These are phyloP conservation scores for Diaporthe capsici DNA, from an alignment of 2,329 filamentous ascomycete genomes.

Conservation along the genomic window DNA sequence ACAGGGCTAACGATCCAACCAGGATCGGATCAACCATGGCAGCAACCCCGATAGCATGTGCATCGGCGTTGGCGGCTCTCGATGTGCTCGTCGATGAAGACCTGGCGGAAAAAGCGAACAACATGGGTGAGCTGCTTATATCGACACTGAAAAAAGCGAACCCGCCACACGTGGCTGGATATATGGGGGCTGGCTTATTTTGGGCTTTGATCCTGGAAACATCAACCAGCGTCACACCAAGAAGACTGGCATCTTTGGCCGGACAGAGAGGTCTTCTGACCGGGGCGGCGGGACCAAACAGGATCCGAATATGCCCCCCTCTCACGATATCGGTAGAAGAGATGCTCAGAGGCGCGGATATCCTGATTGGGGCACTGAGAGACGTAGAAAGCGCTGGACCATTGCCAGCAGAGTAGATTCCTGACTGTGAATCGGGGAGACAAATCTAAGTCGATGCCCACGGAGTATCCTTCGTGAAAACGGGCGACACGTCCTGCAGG, in stretches of 20 bases:
- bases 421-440: neutral
- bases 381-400: neutral
- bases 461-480: neutral
- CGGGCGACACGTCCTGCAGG: slow-evolving; percentile 29
- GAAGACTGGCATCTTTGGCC: slow-evolving; percentile 2
- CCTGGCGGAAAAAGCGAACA: neutral
- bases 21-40: slow-evolving; percentile 27
- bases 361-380: slow-evolving; percentile 9
- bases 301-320: slow-evolving; percentile 24
- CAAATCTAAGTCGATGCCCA: slow-evolving; percentile 3
- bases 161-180: slow-evolving; percentile 5
- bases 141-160: slow-evolving; percentile 3
- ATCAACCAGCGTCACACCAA: slow-evolving; percentile 7
- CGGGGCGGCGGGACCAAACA: slow-evolving; percentile 4
- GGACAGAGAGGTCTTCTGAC: slow-evolving; percentile 25
- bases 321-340: slow-evolving; percentile 12
- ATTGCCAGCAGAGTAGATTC: slow-evolving; percentile 1
- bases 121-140: slow-evolving; percentile 14
- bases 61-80: slow-evolving; percentile 22
- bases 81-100: slow-evolving; percentile 23
- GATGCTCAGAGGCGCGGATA: neutral
- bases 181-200: slow-evolving; percentile 22
- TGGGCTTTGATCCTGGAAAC: slow-evolving; percentile 17
- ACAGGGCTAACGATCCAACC: neutral
- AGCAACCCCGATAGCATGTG: slow-evolving; percentile 22